Base-by-base conservation (phyloP, 1,284 basidiomycete genomes). In the Termitomyces sp. region DNA sequence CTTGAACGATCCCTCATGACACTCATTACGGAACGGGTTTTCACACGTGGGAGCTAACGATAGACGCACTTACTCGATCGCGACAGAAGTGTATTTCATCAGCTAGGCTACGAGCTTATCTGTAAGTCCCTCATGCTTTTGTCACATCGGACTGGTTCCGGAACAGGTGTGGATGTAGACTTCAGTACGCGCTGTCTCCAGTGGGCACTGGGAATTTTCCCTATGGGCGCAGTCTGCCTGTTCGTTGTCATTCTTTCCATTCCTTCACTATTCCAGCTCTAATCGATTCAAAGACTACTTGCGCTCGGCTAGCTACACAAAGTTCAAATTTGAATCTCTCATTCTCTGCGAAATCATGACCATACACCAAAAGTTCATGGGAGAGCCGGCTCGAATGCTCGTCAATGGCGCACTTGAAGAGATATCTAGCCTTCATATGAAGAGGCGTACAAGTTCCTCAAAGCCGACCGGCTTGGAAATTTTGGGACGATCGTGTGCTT, bases 31-130 rank as follows among this genome's bases (percentile, higher is more conserved):
- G 72, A 6, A 78, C 75, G 1, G 74, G 79, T 0, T 79, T 75
- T 58, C 75, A 76, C 62, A 82, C 81, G 19, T 82, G 78, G 76
- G 79, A 82, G 57, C 79, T 80, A 1, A 71, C 72, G 0, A 66
- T 82, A 5, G 73, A 78, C 10, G 73, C 78, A 14, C 62, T 83
- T 71, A 2, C 48, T 73, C 11, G 61, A 57, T n/a, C 16, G 46
- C 31, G 49, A 57, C 10, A 18, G 33, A 5, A 49, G 49, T 1
- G 46, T n/a, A n/a, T n/a, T n/a, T n/a, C n/a, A n/a, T n/a, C n/a
- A n/a, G n/a, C n/a, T n/a, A n/a, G 76, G 74, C 1, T 78, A 77
- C 54, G 67, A 70, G 16, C 64, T 66, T 5, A 54, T 69, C 13
- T 78, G 75, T 78, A 53, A 48, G 74, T 73, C 3, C 18, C n/a